phyloP scores from a whole-genome alignment of 306 rosid genomes.

The Casuarina glauca region DNA sequence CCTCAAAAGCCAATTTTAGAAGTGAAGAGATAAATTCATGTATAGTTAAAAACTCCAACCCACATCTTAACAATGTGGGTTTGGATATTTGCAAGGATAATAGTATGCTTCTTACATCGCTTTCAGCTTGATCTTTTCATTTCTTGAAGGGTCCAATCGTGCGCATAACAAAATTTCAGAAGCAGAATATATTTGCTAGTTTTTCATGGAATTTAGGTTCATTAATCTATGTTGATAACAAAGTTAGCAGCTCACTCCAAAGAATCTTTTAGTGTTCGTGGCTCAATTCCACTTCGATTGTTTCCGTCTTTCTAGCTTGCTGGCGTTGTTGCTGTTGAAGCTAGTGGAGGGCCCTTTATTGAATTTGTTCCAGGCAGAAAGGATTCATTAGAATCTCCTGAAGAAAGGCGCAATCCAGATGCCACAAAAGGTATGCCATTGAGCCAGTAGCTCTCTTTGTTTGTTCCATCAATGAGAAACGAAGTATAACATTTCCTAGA shows the following conservation, averaged over 20 bases:
- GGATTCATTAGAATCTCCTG: slow-evolving; percentile 59
- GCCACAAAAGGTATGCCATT: slow-evolving; percentile 57
- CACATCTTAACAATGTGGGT: too few relatives aligned
- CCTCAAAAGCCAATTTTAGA: too few relatives aligned
- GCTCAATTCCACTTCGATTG: slow-evolving; percentile 6
- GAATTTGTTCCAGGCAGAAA: slow-evolving; percentile 78
- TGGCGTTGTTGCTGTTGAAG: slow-evolving; percentile 87
- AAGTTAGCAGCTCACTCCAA: background rate
- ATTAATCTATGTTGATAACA: background rate
- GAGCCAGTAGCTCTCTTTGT: background rate
- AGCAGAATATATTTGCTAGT: background rate
- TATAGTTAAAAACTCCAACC: too few relatives aligned
- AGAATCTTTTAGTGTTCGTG: background rate
- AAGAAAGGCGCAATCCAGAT: slow-evolving; percentile 89
- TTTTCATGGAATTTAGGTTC: background rate
- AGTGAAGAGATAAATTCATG: too few relatives aligned
- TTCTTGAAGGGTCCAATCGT: background rate
- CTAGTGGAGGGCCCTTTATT: slow-evolving; percentile 87
- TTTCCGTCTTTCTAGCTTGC: slow-evolving; percentile 61
- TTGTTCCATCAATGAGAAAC: background rate
- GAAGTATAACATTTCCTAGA: too few relatives aligned
- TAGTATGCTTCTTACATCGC: background rate
- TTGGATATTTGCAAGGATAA: too few relatives aligned
- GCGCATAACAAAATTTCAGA: background rate
- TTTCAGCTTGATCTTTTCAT: background rate